phyloP scores from a whole-genome alignment of 2,329 filamentous ascomycete species.

The Xylaria sp. region DNA sequence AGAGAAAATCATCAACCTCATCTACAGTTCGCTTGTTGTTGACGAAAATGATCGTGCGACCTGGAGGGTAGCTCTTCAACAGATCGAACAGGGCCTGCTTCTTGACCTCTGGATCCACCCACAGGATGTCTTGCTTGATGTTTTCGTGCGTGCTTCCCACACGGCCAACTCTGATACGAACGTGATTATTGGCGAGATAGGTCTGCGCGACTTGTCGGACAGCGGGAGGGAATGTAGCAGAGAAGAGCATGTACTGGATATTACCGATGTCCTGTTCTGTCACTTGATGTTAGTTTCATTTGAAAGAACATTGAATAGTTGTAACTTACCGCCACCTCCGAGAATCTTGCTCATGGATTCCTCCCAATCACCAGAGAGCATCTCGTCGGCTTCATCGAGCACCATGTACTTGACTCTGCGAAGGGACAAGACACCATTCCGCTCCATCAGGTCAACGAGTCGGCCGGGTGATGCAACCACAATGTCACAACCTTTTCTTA shows the following conservation, averaged over 20 bases:
- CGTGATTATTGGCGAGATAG: slow-evolving; percentile 66
- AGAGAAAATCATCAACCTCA: slow-evolving; percentile 80
- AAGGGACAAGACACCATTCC: slow-evolving; percentile 63
- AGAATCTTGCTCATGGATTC: slow-evolving; percentile 71
- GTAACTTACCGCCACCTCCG: slow-evolving; percentile 65
- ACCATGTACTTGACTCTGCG: slow-evolving; percentile 73
- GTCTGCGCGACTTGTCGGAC: slow-evolving; percentile 71
- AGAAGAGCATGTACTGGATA: slow-evolving; percentile 76
- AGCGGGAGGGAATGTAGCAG: slow-evolving; percentile 82
- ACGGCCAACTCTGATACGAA: slow-evolving; percentile 81
- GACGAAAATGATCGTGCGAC: slow-evolving; percentile 83
- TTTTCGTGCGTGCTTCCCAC: slow-evolving; percentile 77
- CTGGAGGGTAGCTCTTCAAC: slow-evolving; percentile 56
- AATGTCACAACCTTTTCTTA: slow-evolving; percentile 81
- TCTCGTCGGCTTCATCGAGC: slow-evolving; percentile 93
- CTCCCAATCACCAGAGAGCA: slow-evolving; percentile 76
- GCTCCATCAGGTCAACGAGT: slow-evolving; percentile 75
- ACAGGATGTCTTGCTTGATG: slow-evolving; percentile 72
- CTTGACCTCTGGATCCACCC: slow-evolving; percentile 62
- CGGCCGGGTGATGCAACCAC: slow-evolving; percentile 85
- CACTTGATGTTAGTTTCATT: slow-evolving; percentile 23
- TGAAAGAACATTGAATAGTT: neutral
- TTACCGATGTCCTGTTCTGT: slow-evolving; percentile 69
- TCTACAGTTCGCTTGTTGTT: slow-evolving; percentile 77
- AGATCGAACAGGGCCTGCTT: slow-evolving; percentile 66